phyloP scores from a whole-genome alignment of 1,139 yeast genomes.

The Kurtzmaniella quercitrusa region DNA sequence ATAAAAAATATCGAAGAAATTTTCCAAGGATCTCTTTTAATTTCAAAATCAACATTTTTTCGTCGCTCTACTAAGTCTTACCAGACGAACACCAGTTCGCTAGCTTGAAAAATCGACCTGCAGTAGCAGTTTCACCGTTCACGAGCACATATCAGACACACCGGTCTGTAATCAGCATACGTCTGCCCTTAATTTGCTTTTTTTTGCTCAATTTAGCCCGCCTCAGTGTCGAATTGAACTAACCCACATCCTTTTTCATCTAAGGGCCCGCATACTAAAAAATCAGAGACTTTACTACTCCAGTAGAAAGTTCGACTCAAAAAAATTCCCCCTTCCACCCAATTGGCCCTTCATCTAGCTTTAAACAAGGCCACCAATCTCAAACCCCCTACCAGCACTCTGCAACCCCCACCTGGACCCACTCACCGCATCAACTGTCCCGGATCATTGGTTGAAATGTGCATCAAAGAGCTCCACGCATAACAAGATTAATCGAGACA shows the following conservation, averaged over 20 bases:
- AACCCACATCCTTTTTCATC: no score
- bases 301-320: no score
- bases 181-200: not conserved
- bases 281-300: no score
- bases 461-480: constrained; percentile 2
- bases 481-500: constrained; percentile 1
- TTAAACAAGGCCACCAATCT: no score
- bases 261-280: no score
- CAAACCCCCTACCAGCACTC: not conserved
- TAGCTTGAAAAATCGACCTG: not conserved
- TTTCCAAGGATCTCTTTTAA: not conserved
- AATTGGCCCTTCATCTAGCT: no score
- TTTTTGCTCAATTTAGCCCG: not conserved
- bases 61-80: not conserved
- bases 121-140: not conserved
- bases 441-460: not conserved
- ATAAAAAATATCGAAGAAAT: not conserved
- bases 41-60: not conserved
- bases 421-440: constrained; percentile 5
- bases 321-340: no score
- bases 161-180: not conserved
- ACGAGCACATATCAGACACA: not conserved
- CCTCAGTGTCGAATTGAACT: not conserved
- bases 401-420: not conserved
- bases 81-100: not conserved